Evolutionary conservation across 2,329 filamentous ascomycete species (phyloP), one percentile per base, ranked within the genome.

Genomic region (Trichoderma guizhouense): DNA sequence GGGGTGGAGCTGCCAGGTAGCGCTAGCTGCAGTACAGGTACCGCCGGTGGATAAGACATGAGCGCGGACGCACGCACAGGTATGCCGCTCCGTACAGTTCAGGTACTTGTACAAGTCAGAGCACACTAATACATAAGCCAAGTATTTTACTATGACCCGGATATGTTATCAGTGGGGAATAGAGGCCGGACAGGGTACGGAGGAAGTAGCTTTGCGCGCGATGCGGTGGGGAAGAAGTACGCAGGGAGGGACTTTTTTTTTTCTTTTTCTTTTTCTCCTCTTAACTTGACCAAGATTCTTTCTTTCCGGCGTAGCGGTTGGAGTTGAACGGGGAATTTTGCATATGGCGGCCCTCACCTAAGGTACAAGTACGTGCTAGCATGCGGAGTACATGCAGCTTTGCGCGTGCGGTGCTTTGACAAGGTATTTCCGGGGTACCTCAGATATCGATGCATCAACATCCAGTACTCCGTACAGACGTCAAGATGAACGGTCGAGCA

Each of bases 151-250:
- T 28, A 60, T 14, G 55, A 28, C 39, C 43, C n/a, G 63, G 63
- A 69, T 28, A 57, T 26, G 39, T 53, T 53, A 69, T 69, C 57
- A 53, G 67, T 69, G 67, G 67, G 66, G 66, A 69, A 53, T 0
- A 36, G 30, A 34, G 65, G 36, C 55, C 57, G 57, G 28, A 69
- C 67, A 62, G 67, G 55, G 67, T 62, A 32, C 57, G n/a, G 18
- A 60, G n/a, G 11, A 30, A 32, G 57, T 51, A 67, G 64, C 64
- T 34, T 69, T 69, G 55, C 66, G 66, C 66, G 55, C 66, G 65
- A 69, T 69, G 9, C 15, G 28, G 66, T 69, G 66, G 57, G 39
- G 66, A 53, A 34, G 30, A n/a, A 61, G 36, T 21, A n/a, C 36
- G 32, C 8, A 61, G 55, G 55, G 36, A 61, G 65, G 66, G 39